Conservation (phyloP, 2,329 filamentous ascomycete species). For the Metarhizium rileyi region DNA sequence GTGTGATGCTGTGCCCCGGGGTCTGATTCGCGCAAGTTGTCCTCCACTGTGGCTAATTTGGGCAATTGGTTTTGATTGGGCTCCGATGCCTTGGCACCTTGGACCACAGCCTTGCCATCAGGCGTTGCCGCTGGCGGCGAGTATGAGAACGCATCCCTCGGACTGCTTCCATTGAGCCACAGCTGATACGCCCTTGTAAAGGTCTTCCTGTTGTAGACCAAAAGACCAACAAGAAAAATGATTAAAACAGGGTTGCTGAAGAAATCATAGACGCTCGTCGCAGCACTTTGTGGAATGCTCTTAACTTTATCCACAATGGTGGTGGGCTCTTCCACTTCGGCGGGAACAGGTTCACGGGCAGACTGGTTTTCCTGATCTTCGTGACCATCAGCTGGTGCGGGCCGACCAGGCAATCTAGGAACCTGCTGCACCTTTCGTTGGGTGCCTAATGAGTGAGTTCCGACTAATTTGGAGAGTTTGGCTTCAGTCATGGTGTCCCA, state of each 20-base stretch:
- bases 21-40: background rate
- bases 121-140: background rate
- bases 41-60: background rate
- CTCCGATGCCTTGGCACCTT: background rate
- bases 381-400: slow-evolving; percentile 15
- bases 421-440: slow-evolving; percentile 23
- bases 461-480: slow-evolving; percentile 54
- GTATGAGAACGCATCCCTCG: slow-evolving; percentile 15
- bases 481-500: slow-evolving; percentile 30
- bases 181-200: slow-evolving; percentile 29
- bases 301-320: slow-evolving; percentile 41
- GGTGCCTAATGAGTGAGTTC: slow-evolving; percentile 56
- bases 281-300: slow-evolving; percentile 39
- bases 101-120: background rate
- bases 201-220: slow-evolving; percentile 37
- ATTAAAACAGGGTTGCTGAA: slow-evolving; percentile 45
- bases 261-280: slow-evolving; percentile 42
- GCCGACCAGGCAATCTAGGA: slow-evolving; percentile 26
- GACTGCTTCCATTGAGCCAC: slow-evolving; percentile 20
- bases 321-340: slow-evolving; percentile 25
- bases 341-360: slow-evolving; percentile 17
- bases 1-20: background rate
- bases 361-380: slow-evolving; percentile 26
- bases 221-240: slow-evolving; percentile 30
- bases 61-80: background rate